Conservation (phyloP, 345 rosid genomes). For the Cochlearia excelsa region DNA sequence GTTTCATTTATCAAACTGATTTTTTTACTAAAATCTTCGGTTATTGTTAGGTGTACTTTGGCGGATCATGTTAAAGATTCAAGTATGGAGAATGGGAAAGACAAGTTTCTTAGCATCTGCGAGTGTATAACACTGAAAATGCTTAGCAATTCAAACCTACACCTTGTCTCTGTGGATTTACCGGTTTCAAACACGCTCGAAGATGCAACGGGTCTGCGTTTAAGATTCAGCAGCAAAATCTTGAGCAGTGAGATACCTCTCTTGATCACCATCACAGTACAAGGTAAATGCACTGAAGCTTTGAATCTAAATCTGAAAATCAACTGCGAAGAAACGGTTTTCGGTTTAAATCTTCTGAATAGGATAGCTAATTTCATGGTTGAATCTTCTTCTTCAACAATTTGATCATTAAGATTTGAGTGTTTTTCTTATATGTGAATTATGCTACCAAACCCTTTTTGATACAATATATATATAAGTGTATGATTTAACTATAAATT, state of each 20-base stretch:
- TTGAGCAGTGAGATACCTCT: slow-evolving; percentile 75
- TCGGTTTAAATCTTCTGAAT: slow-evolving; percentile 82
- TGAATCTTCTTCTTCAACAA: slow-evolving; percentile 39
- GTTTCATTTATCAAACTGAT: too few relatives aligned
- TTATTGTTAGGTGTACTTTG: slow-evolving; percentile 61
- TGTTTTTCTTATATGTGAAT: background rate
- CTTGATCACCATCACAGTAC: slow-evolving; percentile 66
- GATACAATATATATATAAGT: too few relatives aligned
- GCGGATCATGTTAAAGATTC: slow-evolving; percentile 58
- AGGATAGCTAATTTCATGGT: slow-evolving; percentile 64
- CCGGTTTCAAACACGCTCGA: slow-evolving; percentile 71
- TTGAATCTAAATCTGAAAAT: slow-evolving; percentile 58
- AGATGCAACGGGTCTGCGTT: slow-evolving; percentile 70
- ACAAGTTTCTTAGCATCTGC: slow-evolving; percentile 66
- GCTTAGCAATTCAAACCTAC: slow-evolving; percentile 76
- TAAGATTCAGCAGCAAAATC: slow-evolving; percentile 80
- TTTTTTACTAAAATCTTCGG: slow-evolving; percentile 14
- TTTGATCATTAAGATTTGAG: slow-evolving; percentile 10
- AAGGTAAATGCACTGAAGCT: slow-evolving; percentile 83
- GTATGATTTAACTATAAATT: too few relatives aligned
- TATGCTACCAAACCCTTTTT: background rate
- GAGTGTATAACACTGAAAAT: slow-evolving; percentile 68
- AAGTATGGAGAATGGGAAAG: slow-evolving; percentile 52
- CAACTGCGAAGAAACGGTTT: slow-evolving; percentile 91
- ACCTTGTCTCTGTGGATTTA: slow-evolving; percentile 74